Conservation (phyloP, 768 basidiomycete genomes). For the Kwoniella mangroviensis region DNA sequence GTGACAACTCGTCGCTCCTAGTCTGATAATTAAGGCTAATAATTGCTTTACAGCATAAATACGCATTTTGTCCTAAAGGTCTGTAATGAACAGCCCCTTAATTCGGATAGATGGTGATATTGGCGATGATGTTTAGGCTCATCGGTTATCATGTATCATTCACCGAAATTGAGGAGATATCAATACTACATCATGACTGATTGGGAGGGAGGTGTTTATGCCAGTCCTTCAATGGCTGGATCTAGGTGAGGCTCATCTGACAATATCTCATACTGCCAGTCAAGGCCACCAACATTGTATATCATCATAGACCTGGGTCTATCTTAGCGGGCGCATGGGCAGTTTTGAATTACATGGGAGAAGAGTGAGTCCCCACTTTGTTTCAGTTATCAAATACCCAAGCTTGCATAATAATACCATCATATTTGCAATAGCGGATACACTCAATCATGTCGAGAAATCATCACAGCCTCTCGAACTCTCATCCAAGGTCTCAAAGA, state of each 20-base stretch:
- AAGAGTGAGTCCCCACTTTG: slow-evolving; percentile 65
- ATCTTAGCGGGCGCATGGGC: slow-evolving; percentile 96
- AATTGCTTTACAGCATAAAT: slow-evolving; percentile 61
- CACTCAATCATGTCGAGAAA: slow-evolving; percentile 77
- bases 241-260: slow-evolving; percentile 68
- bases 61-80: slow-evolving; percentile 93
- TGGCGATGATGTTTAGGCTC: slow-evolving; percentile 64
- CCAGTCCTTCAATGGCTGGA: slow-evolving; percentile 84
- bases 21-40: slow-evolving; percentile 19
- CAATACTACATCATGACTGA: slow-evolving; percentile 84
- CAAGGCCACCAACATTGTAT: neutral
- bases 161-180: slow-evolving; percentile 72
- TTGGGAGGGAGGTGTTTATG: slow-evolving; percentile 84
- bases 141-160: slow-evolving; percentile 93
- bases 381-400: too few relatives aligned
- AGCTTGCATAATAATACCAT: neutral
- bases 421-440: slow-evolving; percentile 69
- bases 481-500: slow-evolving; percentile 68
- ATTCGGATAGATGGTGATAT: neutral
- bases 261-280: neutral
- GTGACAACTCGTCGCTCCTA: neutral
- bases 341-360: slow-evolving; percentile 90
- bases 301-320: slow-evolving; percentile 72
- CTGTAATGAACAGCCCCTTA: neutral
- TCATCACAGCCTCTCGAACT: slow-evolving; percentile 73